Base-by-base conservation (phyloP, 73 alveolate genomes). In the Paramecium sonneborni region DNA sequence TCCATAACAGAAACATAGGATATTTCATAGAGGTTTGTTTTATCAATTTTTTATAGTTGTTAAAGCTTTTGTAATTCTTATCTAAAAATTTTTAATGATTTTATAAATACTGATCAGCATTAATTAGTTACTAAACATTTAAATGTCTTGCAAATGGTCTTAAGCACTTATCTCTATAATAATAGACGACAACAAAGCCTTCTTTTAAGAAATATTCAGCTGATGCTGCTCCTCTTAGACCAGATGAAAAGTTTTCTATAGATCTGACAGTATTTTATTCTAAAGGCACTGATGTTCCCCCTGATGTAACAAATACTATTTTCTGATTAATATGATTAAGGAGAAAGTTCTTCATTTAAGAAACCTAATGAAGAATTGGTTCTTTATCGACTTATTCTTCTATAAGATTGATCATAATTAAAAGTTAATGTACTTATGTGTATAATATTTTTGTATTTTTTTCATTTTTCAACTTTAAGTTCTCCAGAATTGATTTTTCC, bases 211-310 rank as follows among this genome's bases (percentile, higher is more conserved):
- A 70, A 20, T 68, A 85, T 92, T 95, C 98, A 32, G 98, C 89
- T 37, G 94, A 84, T 18, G 84, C 35, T 20, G 99, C 96, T 26
- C 99, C 99, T 93, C 98, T 95, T 41, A 76, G 57, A 2, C 98
- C 98, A 1, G 98, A 95, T 85, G 97, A 92, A 82, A 96, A 97
- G 72, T 96, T 97, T 86, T 97, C 98, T 23, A 97, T 93, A 18
- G 95, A 88, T 67, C 98, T 72, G 0, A 96, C 98, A 18, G 98
- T 95, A 26, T 93, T 95, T 79, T 92, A 93, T 85, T 96, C 98
- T 8, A 97, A 76, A 0, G 97, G 98, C 0, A 96, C 97, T 32
- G 98, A 91, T 10, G 99, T 96, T 9, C 99, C 98, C 5, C 98
- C 98, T 5, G 98, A 95, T 2, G 99, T 94, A 14, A 97, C 92